Evolutionary conservation across 495 filamentous ascomycete genomes (phyloP).

Genomic region (Trichoderma reesei): DNA sequence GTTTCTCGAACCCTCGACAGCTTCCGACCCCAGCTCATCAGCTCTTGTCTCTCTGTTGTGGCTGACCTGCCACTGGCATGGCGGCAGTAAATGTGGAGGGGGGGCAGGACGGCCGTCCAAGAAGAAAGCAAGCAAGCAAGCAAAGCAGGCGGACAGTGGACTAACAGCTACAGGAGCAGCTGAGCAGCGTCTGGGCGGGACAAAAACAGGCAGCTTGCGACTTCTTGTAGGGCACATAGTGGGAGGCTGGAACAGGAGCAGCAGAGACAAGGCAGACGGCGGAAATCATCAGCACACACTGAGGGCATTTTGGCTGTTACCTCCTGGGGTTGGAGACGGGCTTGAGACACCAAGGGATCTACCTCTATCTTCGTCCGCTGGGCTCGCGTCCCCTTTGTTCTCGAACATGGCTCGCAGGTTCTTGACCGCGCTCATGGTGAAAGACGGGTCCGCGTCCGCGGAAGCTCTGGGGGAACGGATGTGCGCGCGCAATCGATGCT

Average conservation of each 20-base stretch:
- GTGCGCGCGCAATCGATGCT: background rate
- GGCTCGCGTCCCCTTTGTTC: constrained; percentile 51
- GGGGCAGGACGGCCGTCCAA: too few relatives aligned
- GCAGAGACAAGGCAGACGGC: background rate
- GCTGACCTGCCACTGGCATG: too few relatives aligned
- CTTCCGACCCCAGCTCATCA: background rate
- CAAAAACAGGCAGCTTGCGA: background rate
- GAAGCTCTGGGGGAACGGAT: background rate
- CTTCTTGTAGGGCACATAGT: constrained; percentile 7
- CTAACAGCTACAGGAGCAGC: constrained; percentile 8
- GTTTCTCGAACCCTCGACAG: too few relatives aligned
- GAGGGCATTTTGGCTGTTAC: constrained; percentile 23
- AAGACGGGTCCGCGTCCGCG: constrained; percentile 11
- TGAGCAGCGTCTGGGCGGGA: constrained; percentile 1
- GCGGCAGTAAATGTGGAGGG: background rate
- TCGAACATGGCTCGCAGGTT: constrained; percentile 88
- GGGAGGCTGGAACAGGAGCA: background rate
- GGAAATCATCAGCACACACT: constrained; percentile 13
- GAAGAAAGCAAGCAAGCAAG: too few relatives aligned
- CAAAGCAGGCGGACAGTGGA: background rate
- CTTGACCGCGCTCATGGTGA: constrained; percentile 40
- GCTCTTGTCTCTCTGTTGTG: background rate
- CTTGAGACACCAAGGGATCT: constrained; percentile 49
- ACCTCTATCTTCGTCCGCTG: constrained; percentile 49
- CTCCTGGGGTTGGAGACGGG: constrained; percentile 14